Evolutionary conservation across 345 rosid genomes (phyloP).

Genomic region (Sonneratia alba): DNA sequence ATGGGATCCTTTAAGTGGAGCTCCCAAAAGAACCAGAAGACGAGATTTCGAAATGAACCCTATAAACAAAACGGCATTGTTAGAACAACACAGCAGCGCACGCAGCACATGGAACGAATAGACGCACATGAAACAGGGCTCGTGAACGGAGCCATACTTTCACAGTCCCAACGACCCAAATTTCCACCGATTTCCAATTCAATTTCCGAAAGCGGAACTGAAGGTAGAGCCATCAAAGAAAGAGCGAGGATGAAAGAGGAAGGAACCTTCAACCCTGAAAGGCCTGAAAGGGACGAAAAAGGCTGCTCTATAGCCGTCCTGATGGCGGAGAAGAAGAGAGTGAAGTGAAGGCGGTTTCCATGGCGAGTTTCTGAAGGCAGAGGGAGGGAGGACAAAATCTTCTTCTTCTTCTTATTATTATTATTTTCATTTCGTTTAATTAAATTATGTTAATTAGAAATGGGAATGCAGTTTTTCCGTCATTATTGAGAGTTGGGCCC

Average conservation of each 20-base stretch:
- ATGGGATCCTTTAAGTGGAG: not conserved
- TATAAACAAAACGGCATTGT: not conserved
- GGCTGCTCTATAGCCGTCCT: not conserved
- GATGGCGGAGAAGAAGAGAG: not conserved
- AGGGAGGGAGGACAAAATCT: not conserved
- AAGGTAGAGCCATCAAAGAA: not conserved
- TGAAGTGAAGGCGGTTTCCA: not conserved
- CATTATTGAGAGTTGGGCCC: too few species aligned
- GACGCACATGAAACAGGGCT: not conserved
- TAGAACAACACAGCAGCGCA: not conserved
- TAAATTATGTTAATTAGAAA: not conserved
- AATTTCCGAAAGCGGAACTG: not conserved
- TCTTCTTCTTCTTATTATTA: not conserved
- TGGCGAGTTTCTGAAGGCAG: not conserved
- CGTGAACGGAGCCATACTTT: not conserved
- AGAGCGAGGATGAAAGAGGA: not conserved
- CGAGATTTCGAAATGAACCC: not conserved
- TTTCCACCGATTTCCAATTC: not conserved
- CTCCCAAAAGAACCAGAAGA: not conserved
- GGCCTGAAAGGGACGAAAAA: not conserved
- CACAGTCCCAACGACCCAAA: not conserved
- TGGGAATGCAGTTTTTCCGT: too few species aligned
- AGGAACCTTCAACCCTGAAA: not conserved
- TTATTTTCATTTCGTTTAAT: not conserved
- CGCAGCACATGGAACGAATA: not conserved